phyloP scores from a whole-genome alignment of 805 yeast genomes.

The Candida stauntonica region DNA sequence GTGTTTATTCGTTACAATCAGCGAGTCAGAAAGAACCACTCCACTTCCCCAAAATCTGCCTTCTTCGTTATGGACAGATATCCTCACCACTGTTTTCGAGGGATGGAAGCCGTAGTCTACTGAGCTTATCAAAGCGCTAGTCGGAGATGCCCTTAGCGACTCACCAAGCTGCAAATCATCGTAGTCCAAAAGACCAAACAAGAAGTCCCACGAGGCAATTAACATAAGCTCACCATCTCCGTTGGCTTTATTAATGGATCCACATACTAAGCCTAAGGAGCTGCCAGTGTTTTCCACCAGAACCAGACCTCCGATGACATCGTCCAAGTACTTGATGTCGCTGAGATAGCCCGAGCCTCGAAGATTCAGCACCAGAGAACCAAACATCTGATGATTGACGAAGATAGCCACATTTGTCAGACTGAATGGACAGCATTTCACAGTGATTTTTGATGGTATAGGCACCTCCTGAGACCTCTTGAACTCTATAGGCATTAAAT shows the following conservation, averaged over 20 bases:
- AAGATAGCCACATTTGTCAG: slow-evolving; percentile 28
- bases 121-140: neutral
- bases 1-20: slow-evolving; percentile 26
- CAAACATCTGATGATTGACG: slow-evolving; percentile 21
- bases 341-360: slow-evolving; percentile 19
- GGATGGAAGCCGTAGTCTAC: slow-evolving; percentile 10
- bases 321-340: slow-evolving; percentile 26
- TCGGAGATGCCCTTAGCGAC: neutral
- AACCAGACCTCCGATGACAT: slow-evolving; percentile 26
- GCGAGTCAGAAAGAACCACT: slow-evolving; percentile 14
- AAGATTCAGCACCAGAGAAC: slow-evolving; percentile 17
- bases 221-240: slow-evolving; percentile 28
- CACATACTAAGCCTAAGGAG: slow-evolving; percentile 25
- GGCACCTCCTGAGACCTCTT: slow-evolving; percentile 1
- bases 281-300: slow-evolving; percentile 4
- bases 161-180: slow-evolving; percentile 5
- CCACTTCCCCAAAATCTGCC: slow-evolving; percentile 30
- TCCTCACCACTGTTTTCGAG: slow-evolving; percentile 21
- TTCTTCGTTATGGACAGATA: slow-evolving; percentile 16
- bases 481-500: slow-evolving; percentile 15
- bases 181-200: slow-evolving; percentile 14
- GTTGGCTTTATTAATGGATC: slow-evolving; percentile 21
- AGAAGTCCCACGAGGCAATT: slow-evolving; percentile 25
- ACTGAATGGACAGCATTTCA: slow-evolving; percentile 28
- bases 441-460: slow-evolving; percentile 18